phyloP scores from a whole-genome alignment of 306 rosid species.

The Senna siamea region DNA sequence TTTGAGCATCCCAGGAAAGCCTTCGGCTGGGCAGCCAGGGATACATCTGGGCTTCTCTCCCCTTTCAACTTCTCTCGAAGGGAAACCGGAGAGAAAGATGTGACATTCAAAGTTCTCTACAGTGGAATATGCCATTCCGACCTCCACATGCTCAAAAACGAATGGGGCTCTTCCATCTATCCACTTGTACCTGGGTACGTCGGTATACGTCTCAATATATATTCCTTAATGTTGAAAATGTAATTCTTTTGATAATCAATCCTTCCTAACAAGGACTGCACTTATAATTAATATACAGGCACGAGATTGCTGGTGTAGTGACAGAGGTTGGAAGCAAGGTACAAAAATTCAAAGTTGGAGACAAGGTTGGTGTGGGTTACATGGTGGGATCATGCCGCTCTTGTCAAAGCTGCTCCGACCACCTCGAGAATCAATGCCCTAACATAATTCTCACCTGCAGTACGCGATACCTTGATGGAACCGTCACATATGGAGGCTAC shows the following conservation, averaged over 20 bases:
- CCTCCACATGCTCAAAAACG: conserved; percentile 56
- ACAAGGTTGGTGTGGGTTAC: conserved; percentile 63
- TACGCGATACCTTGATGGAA: conserved; percentile 46
- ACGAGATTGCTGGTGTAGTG: conserved; percentile 64
- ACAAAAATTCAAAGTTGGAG: conserved; percentile 60
- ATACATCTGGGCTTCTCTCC: conserved; percentile 37
- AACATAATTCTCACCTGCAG: conserved; percentile 43
- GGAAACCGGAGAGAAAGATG: conserved; percentile 49
- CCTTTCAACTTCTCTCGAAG: conserved; percentile 49
- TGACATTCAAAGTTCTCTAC: conserved; percentile 50
- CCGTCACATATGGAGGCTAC: conserved; percentile 66
- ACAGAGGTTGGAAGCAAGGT: conserved; percentile 69
- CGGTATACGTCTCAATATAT: no score
- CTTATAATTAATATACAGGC: no score
- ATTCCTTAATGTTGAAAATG: no score
- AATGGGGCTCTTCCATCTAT: conserved; percentile 47
- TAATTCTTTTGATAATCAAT: no score
- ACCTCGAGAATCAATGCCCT: conserved; percentile 61
- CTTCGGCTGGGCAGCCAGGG: conserved; percentile 40
- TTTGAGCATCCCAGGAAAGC: conserved; percentile 30
- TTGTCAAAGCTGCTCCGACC: conserved; percentile 47
- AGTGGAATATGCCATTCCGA: conserved; percentile 70
- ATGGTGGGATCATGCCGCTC: conserved; percentile 58
- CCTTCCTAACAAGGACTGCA: no score
- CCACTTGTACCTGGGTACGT: conserved; percentile 59